Evolutionary conservation across 139 green algal species (phyloP).

Genomic region (Pedinophyceae sp.): DNA sequence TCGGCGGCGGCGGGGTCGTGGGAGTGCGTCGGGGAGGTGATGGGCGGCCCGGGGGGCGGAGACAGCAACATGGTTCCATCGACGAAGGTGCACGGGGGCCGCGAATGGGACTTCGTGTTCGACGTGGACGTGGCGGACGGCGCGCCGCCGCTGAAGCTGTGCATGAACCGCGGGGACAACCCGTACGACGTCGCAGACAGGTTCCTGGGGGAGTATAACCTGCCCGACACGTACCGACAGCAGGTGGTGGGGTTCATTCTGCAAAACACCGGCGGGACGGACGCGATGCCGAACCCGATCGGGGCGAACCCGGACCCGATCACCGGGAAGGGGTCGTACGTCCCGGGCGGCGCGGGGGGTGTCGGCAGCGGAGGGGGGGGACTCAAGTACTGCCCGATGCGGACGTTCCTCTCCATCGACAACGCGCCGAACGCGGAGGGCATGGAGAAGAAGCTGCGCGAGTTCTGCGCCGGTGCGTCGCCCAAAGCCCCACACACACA

Average conservation of each 20-base stretch:
- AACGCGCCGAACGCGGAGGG: slow-evolving; percentile 18
- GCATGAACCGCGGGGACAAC: slow-evolving; percentile 59
- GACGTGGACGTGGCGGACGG: slow-evolving; percentile 82
- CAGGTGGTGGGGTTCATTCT: slow-evolving; percentile 85
- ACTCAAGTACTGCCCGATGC: slow-evolving; percentile 10
- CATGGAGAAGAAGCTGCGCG: slow-evolving; percentile 25
- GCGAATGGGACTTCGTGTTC: slow-evolving; percentile 79
- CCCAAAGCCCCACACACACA: too few species aligned
- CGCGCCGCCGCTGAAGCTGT: slow-evolving; percentile 41
- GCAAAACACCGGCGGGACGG: slow-evolving; percentile 38
- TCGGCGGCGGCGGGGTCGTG: slow-evolving; percentile 34
- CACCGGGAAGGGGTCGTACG: slow-evolving; percentile 26
- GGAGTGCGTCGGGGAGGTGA: slow-evolving; percentile 78
- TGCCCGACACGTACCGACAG: slow-evolving; percentile 50
- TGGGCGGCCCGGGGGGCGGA: slow-evolving; percentile 24
- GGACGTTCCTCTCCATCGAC: slow-evolving; percentile 33
- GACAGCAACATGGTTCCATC: background rate
- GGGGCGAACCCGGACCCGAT: too few species aligned
- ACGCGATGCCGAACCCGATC: too few species aligned
- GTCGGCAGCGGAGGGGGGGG: background rate
- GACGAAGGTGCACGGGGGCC: slow-evolving; percentile 21
- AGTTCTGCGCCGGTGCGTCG: slow-evolving; percentile 16
- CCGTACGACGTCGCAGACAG: slow-evolving; percentile 76
- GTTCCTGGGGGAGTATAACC: slow-evolving; percentile 59
- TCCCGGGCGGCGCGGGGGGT: slow-evolving; percentile 6